Conservation (phyloP, 129 eudicot species). For the Lonicera japonica region DNA sequence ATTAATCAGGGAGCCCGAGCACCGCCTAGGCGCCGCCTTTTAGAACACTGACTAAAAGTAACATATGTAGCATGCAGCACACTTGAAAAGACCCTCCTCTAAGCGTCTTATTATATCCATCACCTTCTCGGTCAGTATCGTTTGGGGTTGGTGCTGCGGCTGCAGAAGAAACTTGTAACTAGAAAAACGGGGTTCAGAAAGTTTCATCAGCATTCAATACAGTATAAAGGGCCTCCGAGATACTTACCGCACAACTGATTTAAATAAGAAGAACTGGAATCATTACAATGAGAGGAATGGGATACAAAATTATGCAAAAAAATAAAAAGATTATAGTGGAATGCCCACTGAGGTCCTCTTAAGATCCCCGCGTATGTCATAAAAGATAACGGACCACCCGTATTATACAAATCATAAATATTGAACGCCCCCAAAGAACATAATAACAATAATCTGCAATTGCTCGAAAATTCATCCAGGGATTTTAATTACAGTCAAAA, state of each 20-base stretch:
- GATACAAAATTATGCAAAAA: not conserved
- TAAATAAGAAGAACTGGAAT: not conserved
- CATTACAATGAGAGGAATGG: not conserved
- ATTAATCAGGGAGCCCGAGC: too few relatives aligned
- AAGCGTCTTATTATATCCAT: constrained; percentile 54
- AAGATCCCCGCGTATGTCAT: not conserved
- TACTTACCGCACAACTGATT: not conserved
- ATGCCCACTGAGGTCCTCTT: too few relatives aligned
- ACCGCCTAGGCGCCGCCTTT: too few relatives aligned
- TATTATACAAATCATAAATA: not conserved
- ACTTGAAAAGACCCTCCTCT: constrained; percentile 69
- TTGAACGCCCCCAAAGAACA: too few relatives aligned
- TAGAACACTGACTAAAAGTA: too few relatives aligned
- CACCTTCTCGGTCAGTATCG: constrained; percentile 33
- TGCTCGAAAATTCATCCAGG: too few relatives aligned
- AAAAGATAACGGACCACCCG: too few relatives aligned
- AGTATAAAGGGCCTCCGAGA: not conserved
- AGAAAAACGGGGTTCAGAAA: constrained; percentile 19
- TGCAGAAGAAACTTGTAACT: constrained; percentile 53
- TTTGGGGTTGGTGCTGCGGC: constrained; percentile 41
- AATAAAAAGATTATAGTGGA: too few relatives aligned
- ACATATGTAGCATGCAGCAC: too few relatives aligned
- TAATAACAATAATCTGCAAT: too few relatives aligned
- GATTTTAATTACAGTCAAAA: too few relatives aligned
- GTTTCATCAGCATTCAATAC: constrained; percentile 12